Base-by-base conservation (phyloP, 2,329 filamentous ascomycete species). In the Venturia aucupariae region DNA sequence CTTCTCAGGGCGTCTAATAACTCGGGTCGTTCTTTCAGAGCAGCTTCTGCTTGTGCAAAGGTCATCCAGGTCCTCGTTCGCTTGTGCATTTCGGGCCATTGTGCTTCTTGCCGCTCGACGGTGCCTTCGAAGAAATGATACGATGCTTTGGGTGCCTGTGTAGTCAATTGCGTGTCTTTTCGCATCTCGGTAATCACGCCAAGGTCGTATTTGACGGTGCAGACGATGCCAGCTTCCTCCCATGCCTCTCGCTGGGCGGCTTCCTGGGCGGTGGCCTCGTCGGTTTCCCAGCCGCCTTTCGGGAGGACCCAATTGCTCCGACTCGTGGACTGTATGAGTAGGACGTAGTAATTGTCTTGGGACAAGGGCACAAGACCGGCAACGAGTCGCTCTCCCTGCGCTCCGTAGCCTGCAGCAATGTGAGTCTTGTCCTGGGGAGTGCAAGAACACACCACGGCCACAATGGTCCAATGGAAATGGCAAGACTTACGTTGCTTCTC, bases 221-320 rank as follows among this genome's bases (percentile, higher is more conserved):
- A 90, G 71, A 89, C 82, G 72, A 97, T 95, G 71, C 94, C 94
- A 51, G 92, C 94, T 79, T 97, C 94, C 79, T 97, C 94, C 94
- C 94, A 97, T 67, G 94, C 94, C 77, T 99, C 94, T 69, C 94
- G 82, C 81, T 81, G 88, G 61, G 86, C 86, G 64, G 94, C 94
- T 65, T 94, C 90, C 74, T 93, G 85, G 67, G 89, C 86, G 68
- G 90, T 94, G 67, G 87, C 85, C 78, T 99, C 94, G 76, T 99
- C 94, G 41, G 86, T 88, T 77, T 99, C 94, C 92, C 94, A 99
- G 66, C 94, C 94, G 73, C 94, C 94, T 76, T 99, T 99, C 66
- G 94, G 94, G 66, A 99, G 82, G 54, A 99, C 94, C 94, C 94
- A 99, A 71, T 90, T 90, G 75, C 90, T 90, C 71, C 92, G 88